Evolutionary conservation across 2,329 filamentous ascomycete genomes (phyloP).

Genomic region (Knoxdaviesia capensis): DNA sequence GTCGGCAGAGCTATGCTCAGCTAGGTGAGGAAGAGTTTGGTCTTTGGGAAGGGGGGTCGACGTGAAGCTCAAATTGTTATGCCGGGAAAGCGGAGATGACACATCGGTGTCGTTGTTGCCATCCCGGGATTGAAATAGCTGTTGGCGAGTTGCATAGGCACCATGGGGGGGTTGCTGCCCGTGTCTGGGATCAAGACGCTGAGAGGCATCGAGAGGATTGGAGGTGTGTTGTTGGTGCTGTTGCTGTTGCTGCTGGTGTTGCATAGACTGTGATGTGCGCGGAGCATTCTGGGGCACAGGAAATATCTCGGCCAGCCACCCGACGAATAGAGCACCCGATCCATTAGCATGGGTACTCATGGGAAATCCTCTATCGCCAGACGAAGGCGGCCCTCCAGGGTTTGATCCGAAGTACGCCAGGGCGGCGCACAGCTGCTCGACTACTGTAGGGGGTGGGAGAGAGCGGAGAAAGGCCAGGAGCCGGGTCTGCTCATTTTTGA

Average conservation of each 20-base stretch:
- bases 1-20: too few relatives aligned
- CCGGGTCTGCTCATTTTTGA: constrained; percentile 38
- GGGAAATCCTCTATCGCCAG: constrained; percentile 29
- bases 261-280: constrained; percentile 6
- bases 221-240: constrained; percentile 2
- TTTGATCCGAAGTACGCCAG: constrained; percentile 43
- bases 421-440: constrained; percentile 42
- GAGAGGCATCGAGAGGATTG: background rate
- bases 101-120: too few relatives aligned
- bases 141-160: constrained; percentile 15
- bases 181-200: constrained; percentile 12
- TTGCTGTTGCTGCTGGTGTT: constrained; percentile 5
- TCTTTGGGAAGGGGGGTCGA: too few relatives aligned
- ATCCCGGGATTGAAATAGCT: background rate
- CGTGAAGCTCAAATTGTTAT: too few relatives aligned
- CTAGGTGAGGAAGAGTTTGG: too few relatives aligned
- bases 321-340: constrained; percentile 34
- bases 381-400: constrained; percentile 31
- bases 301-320: constrained; percentile 44
- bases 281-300: constrained; percentile 14
- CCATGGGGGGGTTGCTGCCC: constrained; percentile 26
- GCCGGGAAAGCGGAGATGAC: too few relatives aligned
- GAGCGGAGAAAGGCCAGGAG: constrained; percentile 34
- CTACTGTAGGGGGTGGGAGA: constrained; percentile 32
- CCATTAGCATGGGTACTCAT: constrained; percentile 35